These are phyloP conservation scores for Chlorella sorokiniana DNA, from an alignment of 139 green algal species.

Conservation along the genomic window DNA sequence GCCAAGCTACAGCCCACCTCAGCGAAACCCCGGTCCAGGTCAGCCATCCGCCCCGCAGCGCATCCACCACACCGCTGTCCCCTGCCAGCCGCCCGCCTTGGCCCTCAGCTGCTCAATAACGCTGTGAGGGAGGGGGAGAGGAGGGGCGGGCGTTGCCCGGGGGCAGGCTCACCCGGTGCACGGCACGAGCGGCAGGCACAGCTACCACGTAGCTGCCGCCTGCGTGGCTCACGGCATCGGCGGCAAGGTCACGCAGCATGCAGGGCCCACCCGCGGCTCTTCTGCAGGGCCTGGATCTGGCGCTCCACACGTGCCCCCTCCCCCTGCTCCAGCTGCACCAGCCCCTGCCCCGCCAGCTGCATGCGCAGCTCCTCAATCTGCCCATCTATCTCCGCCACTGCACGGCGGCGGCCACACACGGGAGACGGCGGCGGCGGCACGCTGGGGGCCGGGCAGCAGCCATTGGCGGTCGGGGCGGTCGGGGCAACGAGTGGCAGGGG, in stretches of 20 bases:
- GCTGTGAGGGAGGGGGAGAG: neutral
- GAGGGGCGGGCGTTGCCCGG: no score
- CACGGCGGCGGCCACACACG: neutral
- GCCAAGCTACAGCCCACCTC: neutral
- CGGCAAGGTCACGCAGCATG: neutral
- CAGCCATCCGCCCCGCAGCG: neutral
- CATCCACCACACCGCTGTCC: neutral
- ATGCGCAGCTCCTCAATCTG: neutral
- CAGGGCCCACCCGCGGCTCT: neutral
- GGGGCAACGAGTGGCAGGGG: neutral
- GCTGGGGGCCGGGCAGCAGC: neutral
- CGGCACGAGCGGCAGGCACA: no score
- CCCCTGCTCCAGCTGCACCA: neutral
- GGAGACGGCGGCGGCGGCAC: neutral
- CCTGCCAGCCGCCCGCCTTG: neutral
- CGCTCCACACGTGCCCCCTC: neutral
- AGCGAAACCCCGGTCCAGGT: neutral
- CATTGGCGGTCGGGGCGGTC: neutral
- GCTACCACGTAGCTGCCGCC: no score
- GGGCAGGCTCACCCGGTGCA: no score
- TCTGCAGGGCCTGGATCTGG: neutral
- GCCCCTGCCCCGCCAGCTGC: neutral
- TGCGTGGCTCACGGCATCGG: no score
- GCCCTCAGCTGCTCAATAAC: neutral
- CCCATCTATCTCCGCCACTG: neutral